A percentile compares a stretch with the other conserved stretches of the same genome.
These are phyloP conservation scores for Nasturtium officinale DNA, from an alignment of 345 rosid species.

Conservation along the genomic window DNA sequence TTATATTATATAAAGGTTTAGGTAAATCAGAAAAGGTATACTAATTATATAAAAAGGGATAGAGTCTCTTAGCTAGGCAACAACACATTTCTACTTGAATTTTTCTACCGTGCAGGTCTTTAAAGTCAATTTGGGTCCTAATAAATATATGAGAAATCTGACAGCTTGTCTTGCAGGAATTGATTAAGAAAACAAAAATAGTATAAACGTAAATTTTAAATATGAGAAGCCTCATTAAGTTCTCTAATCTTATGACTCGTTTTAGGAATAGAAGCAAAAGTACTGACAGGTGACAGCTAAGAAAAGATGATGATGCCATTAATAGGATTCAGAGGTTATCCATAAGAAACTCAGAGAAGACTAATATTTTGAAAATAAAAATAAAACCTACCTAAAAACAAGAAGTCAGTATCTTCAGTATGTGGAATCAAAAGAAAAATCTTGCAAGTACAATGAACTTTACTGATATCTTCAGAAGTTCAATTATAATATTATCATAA, in stretches of 20 bases:
- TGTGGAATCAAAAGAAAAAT: neutral
- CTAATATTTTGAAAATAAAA: neutral
- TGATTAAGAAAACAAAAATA: neutral
- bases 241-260: conserved; percentile 20
- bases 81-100: conserved; percentile 14
- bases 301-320: conserved; percentile 20
- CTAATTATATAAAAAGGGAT: neutral
- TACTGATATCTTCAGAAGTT: neutral
- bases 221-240: conserved; percentile 29
- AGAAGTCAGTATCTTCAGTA: neutral
- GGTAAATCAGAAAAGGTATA: neutral
- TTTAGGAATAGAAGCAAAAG: conserved; percentile 23
- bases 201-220: neutral
- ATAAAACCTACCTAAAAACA: neutral
- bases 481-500: neutral
- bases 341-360: conserved; percentile 20
- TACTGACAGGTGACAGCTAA: conserved; percentile 32
- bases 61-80: conserved; percentile 5
- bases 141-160: neutral
- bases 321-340: conserved; percentile 26
- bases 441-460: conserved; percentile 11
- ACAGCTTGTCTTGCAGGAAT: neutral
- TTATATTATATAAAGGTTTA: conserved; percentile 7
- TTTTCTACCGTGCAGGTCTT: neutral
- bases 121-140: neutral